Evolutionary conservation across 805 yeast genomes (phyloP), one percentile per base, ranked within the genome.

Genomic region (Candida odintsovae): DNA sequence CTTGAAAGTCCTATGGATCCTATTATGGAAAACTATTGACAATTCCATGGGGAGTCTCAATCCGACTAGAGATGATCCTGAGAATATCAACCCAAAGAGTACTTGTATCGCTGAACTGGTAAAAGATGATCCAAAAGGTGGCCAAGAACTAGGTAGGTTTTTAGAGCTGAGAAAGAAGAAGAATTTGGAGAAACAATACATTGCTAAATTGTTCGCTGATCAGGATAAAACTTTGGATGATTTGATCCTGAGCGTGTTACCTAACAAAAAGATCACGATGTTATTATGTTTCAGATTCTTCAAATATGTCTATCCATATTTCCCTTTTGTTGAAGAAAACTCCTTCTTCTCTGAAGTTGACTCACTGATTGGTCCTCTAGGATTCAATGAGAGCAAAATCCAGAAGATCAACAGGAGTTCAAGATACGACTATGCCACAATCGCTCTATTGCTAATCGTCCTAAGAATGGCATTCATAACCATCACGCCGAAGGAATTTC

Each of bases 1-100:
- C 54, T 39, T 68, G 47, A 54, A 57, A 16, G 61, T 68, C 2
- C 50, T 70, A n/a, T 68, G 64, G 80, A 19, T 52, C 20, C 47
- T 50, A 38, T 38, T 59, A 15, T 58, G 59, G 58, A 51, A 50
- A 35, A 38, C 42, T 3, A 35, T 55, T 38, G 53, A 49, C 6
- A 37, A 44, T 19, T 22, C 41, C 9, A 33, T 43, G 19, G 20
- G 2, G 2, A 2, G 12, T n/a, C 16, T 15, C 4, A 18, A 23
- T 23, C 15, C 31, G 16, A 18, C 8, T 10, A 21, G 21, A 23
- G 18, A 9, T 25, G 22, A 35, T 23, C 21, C n/a, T 41, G 15
- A 16, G 15, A 11, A 21, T n/a, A 7, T 16, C 16, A 19, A 18
- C 23, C 25, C 6, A 2, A 20, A 19, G 16, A 20, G 23, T 20